These are phyloP conservation scores for Begonia masoniana DNA, from an alignment of 306 rosid species.

Conservation along the genomic window DNA sequence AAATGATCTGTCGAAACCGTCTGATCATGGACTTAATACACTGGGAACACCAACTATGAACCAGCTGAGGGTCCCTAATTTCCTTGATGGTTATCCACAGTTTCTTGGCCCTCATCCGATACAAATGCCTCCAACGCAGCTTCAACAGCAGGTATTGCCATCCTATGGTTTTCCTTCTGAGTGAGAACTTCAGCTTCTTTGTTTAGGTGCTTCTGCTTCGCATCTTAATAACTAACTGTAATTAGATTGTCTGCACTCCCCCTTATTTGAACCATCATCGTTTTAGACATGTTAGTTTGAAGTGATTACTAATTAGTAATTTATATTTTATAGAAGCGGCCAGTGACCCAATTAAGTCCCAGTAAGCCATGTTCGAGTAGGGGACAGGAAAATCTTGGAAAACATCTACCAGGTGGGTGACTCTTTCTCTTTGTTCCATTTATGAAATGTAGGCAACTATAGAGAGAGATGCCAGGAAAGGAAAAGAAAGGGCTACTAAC, in stretches of 20 bases:
- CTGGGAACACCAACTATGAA: conserved; percentile 21
- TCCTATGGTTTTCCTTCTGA: not conserved
- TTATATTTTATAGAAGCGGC: conserved; percentile 28
- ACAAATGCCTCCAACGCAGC: conserved; percentile 23
- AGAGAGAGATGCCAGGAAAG: not conserved
- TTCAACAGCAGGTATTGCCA: conserved; percentile 3
- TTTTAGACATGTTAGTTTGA: too few species aligned
- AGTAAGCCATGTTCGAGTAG: conserved; percentile 34
- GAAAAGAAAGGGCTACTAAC: not conserved
- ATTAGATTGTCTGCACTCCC: too few species aligned
- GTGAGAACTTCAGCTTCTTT: too few species aligned
- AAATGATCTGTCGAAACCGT: conserved; percentile 39
- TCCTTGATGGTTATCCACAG: conserved; percentile 36
- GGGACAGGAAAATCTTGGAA: conserved; percentile 36
- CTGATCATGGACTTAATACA: conserved; percentile 28
- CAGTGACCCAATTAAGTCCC: conserved; percentile 30
- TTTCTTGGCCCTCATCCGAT: conserved; percentile 42
- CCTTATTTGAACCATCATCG: too few species aligned
- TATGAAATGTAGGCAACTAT: not conserved
- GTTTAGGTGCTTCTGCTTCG: too few species aligned
- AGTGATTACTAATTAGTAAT: too few species aligned
- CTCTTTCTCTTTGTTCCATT: not conserved
- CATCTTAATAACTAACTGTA: too few species aligned
- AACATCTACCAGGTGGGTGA: conserved; percentile 41
- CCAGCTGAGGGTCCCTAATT: conserved; percentile 35